Evolutionary conservation across 1,284 basidiomycete species (phyloP).

Genomic region (Marasmius sp.): DNA sequence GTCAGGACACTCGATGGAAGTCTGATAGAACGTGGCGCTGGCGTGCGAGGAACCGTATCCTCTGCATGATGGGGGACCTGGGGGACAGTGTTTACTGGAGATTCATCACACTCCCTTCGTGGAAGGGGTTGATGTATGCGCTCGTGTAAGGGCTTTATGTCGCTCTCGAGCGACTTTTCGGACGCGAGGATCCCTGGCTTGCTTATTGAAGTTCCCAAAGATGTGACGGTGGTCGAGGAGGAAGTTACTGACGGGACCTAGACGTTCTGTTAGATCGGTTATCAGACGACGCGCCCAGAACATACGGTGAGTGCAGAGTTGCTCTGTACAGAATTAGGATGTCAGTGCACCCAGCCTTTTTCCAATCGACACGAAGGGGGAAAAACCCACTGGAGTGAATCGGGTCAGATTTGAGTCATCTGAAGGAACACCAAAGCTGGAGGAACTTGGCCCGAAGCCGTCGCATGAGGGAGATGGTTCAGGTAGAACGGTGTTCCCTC

Average conservation of each 20-base stretch:
- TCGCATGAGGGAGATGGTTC: conserved; percentile 1
- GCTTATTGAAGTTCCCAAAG: too few species aligned
- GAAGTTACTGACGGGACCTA: too few species aligned
- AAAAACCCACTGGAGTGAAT: conserved; percentile 18
- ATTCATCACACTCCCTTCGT: too few species aligned
- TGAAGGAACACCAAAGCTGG: conserved; percentile 5
- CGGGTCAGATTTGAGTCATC: conserved; percentile 24
- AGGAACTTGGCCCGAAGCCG: neutral
- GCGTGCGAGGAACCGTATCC: neutral
- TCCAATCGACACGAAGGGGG: neutral
- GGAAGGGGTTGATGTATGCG: too few species aligned
- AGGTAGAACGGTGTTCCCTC: neutral
- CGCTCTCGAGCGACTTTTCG: too few species aligned
- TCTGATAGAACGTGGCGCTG: neutral
- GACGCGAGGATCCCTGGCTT: too few species aligned
- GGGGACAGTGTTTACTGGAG: too few species aligned
- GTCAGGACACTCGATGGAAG: neutral
- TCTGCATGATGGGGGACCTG: neutral
- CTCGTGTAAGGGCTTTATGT: too few species aligned
- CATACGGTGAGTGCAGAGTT: neutral
- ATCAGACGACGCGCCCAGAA: too few species aligned
- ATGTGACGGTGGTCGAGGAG: too few species aligned
- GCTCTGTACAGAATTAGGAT: neutral
- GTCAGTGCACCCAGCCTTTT: neutral
- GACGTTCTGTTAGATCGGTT: too few species aligned